A percentile compares a stretch with the other conserved stretches of the same genome.
These are phyloP conservation scores for Balamuthia mandrillaris DNA, from an alignment of 208 protist species.

Conservation along the genomic window DNA sequence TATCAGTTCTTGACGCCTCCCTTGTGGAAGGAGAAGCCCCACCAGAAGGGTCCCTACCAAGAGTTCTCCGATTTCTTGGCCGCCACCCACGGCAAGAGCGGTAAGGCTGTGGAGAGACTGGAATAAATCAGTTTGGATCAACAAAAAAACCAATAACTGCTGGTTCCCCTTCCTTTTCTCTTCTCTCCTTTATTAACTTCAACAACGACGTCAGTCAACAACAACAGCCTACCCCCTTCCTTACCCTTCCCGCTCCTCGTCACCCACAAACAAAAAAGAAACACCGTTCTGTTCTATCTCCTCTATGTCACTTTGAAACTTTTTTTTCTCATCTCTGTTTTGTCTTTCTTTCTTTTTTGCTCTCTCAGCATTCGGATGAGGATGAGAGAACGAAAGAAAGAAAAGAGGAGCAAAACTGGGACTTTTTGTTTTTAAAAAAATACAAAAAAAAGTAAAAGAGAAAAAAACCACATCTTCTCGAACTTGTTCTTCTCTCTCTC, in stretches of 20 bases:
- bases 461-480: neutral
- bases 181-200: neutral
- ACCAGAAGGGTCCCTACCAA: conserved; percentile 86
- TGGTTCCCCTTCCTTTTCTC: neutral
- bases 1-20: conserved; percentile 98
- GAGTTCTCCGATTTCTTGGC: conserved; percentile 64
- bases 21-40: conserved; percentile 89
- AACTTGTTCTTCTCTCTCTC: neutral
- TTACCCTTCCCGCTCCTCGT: neutral
- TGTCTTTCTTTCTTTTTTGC: too few relatives aligned
- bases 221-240: neutral
- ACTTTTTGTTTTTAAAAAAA: too few relatives aligned
- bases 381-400: too few relatives aligned
- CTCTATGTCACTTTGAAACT: neutral
- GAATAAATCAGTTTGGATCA: neutral
- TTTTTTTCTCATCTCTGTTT: neutral
- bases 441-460: too few relatives aligned
- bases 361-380: too few relatives aligned
- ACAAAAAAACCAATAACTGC: neutral
- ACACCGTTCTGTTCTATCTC: neutral
- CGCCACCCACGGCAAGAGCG: neutral
- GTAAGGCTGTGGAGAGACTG: neutral
- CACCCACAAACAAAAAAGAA: neutral
- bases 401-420: too few relatives aligned
- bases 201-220: neutral